These are phyloP conservation scores for Apiotrichum porosum DNA, from an alignment of 1,284 basidiomycete genomes.

Conservation along the genomic window DNA sequence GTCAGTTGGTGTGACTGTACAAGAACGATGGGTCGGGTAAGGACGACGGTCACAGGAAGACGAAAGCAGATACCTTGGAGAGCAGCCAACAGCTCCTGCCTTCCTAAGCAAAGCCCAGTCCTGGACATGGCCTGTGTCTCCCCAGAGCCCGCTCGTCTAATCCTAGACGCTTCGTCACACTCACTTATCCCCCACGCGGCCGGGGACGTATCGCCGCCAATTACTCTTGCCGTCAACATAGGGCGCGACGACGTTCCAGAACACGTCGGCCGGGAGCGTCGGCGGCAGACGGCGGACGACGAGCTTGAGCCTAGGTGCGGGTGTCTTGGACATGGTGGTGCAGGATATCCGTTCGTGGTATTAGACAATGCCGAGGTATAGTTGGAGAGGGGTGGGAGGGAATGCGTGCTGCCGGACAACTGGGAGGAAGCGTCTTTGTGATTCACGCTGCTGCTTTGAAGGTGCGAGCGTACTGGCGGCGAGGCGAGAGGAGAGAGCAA, in stretches of 20 bases:
- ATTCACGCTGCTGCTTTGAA: too few relatives aligned
- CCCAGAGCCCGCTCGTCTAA: background rate
- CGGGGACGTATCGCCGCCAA: slow-evolving; percentile 65
- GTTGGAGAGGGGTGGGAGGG: background rate
- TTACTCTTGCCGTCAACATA: slow-evolving; percentile 75
- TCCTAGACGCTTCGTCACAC: slow-evolving; percentile 21
- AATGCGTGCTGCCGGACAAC: too few relatives aligned
- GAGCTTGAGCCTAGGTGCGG: slow-evolving; percentile 64
- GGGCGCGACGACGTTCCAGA: slow-evolving; percentile 81
- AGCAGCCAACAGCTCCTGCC: too few relatives aligned
- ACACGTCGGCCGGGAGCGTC: slow-evolving; percentile 83
- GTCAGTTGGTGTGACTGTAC: too few relatives aligned
- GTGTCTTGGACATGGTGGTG: slow-evolving; percentile 4
- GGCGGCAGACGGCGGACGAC: slow-evolving; percentile 84
- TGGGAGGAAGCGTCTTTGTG: too few relatives aligned
- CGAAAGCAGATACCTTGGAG: background rate
- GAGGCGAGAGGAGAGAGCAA: too few relatives aligned
- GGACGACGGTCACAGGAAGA: background rate
- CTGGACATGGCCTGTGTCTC: too few relatives aligned
- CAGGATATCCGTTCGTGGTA: too few relatives aligned
- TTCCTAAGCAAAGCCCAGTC: too few relatives aligned
- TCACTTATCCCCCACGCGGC: slow-evolving; percentile 68
- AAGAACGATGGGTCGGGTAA: background rate
- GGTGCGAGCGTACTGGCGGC: too few relatives aligned
- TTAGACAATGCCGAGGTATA: too few relatives aligned